Base-by-base conservation (phyloP, 177 flowering plant species). In the Tripterygium wilfordii region DNA sequence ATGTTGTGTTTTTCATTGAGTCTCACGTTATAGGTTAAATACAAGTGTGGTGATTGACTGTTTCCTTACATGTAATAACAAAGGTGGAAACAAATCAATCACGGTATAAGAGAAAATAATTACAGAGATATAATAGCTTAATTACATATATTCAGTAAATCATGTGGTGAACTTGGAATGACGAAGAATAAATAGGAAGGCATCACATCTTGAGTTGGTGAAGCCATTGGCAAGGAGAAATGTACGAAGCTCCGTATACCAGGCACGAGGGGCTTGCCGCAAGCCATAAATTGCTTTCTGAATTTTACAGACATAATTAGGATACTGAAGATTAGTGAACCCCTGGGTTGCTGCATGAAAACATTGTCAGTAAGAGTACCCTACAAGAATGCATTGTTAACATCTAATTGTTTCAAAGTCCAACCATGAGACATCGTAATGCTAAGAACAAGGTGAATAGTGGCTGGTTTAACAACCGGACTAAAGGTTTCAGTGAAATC, bases 281-380 rank as follows among this genome's bases (percentile, higher is more conserved):
- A 46, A 16, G 22, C 49, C 36, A 10, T 46, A 46, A 3, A 46
- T 8, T 15, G 49, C 37, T 23, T 46, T 46, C 12, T 30, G 21
- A 2, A 46, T 7, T 13, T 19, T 16, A 10, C 36, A 46, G 2
- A 46, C 49, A 29, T 16, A 18, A 18, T n/a, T 32, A 32, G 21
- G 14, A 10, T 18, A n/a, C 13, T 17, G 6, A n/a, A 15, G 9
- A 12, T 19, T 4, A 7, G 3, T 14, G 20, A 46, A 46, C 4
- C 49, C 22, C 1, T 14, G 24, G 36, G 49, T 26, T 44, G 49
- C 10, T 29, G n/a, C 16, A 46, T 17, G 20, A 22, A 46, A 7
- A 30, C 37, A 23, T 46, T 3, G 1, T 46, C 36, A 10, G 2
- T 3, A 1, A 46, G 18, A 16, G 10, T 10, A 3, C 49, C 22